Evolutionary conservation across 225 moss, liverwort and hornwort species (phyloP), one percentile per base, ranked within the genome.

Genomic region (Neckera pumila): DNA sequence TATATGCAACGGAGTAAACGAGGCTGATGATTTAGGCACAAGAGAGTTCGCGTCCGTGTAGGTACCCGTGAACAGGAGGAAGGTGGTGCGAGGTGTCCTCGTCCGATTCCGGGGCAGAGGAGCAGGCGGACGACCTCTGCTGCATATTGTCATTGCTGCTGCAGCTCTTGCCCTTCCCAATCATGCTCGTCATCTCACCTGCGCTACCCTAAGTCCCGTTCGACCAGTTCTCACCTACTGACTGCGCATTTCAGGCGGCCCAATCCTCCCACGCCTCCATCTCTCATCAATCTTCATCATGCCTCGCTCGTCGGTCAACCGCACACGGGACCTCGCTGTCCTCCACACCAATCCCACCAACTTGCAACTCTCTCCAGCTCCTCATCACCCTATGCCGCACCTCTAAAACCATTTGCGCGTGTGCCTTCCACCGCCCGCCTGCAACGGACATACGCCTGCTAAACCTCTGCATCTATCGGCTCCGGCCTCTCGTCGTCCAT

Each of bases 51-150:
- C 23, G 81, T 27, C 7, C 18, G 71, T 66, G 84, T 15, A 20
- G 11, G 72, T 89, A 96, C 96, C 96, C 96, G 47, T 94, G 94
- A 65, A 96, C 96, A 76, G 96, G 96, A 81, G 96, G 96, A 53
- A 95, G 91, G 66, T 92, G 91, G 75, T 94, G 95, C 69, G 95
- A 94, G 60, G 93, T 93, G 49, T 96, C 96, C 67, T 96, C 96
- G 77, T 96, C 96, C 34, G 96, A 96, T 92, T 96, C 96, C 56
- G 95, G 94, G 53, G 95, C 94, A 67, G 96, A 95, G 12, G 96
- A 95, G 90, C 95, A 94, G 13, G 94, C 94, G 6, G 94, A 94
- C 62, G 94, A 93, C 87, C 92, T 88, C 93, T 88, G 94, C 90
- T 93, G 94, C 93, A 93, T 56, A 88, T 93, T 93, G 10, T 94